phyloP scores from a whole-genome alignment of 352 stramenopile species.

The Globisporangium megalacanthum region DNA sequence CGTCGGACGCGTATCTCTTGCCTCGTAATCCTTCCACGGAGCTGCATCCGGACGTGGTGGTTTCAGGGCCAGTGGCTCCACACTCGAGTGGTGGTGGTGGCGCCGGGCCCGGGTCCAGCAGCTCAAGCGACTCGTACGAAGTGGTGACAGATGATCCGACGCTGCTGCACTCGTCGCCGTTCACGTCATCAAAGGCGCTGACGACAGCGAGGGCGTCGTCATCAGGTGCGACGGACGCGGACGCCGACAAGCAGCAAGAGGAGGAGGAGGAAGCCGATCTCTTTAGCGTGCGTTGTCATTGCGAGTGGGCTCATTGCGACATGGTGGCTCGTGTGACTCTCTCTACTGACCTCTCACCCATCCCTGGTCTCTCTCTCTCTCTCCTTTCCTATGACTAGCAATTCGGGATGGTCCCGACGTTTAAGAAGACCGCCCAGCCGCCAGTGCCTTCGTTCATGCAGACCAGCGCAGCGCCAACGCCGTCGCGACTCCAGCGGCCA shows the following conservation, averaged over 20 bases:
- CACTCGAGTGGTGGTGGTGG: neutral
- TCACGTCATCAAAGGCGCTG: slow-evolving; percentile 10
- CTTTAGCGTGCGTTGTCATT: slow-evolving; percentile 60
- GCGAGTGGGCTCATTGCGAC: too few relatives aligned
- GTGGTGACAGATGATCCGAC: slow-evolving; percentile 37
- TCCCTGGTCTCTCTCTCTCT: too few relatives aligned
- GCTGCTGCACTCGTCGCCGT: slow-evolving; percentile 16
- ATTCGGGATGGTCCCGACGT: slow-evolving; percentile 80
- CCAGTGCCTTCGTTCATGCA: slow-evolving; percentile 17
- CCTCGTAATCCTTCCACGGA: slow-evolving; percentile 1
- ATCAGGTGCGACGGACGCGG: neutral
- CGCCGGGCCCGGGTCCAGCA: slow-evolving; percentile 50
- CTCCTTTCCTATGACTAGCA: slow-evolving; percentile 28
- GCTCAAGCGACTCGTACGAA: slow-evolving; percentile 70
- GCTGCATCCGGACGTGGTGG: slow-evolving; percentile 30
- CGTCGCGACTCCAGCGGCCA: slow-evolving; percentile 13
- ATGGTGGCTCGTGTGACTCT: too few relatives aligned
- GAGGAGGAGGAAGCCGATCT: slow-evolving; percentile 60
- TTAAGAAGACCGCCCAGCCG: slow-evolving; percentile 56
- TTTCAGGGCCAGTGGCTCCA: neutral
- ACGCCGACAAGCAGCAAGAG: slow-evolving; percentile 32
- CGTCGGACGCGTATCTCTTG: slow-evolving; percentile 8
- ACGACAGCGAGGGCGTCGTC: slow-evolving; percentile 5
- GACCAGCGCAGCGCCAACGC: slow-evolving; percentile 7
- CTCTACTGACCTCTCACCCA: too few relatives aligned